Base-by-base conservation (phyloP, 306 rosid species). In the Quercus ilex region DNA sequence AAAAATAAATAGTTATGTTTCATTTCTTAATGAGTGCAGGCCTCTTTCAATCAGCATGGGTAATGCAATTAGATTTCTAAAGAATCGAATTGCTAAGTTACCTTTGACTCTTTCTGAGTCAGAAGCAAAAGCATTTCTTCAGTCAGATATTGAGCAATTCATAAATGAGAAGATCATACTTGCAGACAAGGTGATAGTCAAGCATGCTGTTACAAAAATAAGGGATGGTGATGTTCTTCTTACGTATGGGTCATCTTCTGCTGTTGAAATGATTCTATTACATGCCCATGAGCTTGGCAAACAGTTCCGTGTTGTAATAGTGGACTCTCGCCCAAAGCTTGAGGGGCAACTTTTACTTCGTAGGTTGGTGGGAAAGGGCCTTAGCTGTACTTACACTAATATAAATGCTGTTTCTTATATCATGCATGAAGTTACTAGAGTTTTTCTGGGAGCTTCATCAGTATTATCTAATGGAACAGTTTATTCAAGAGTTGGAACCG, bases 31-130 rank as follows among this genome's bases (percentile, higher is more conserved):
- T 60, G 85, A 86, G 76, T 88, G 92, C 31, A 80, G 92, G 68
- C 92, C 92, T 78, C 86, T 88, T 71, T 88, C 92, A 79, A 84
- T 88, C 85, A 88, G 90, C 79, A 88, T 88, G 92, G 92, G 92
- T 59, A 88, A 88, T 86, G 90, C 92, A 33, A 86, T 88, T 79
- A 84, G 92, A 72, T 88, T 86, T 82, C 84, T 88, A 23, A 88
- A 88, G 73, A 88, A 88, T 77, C 89, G 73, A 62, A 79, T 88
- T 79, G 84, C 92, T 55, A 84, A 84, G 82, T 75, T 88, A 69
- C 90, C 88, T 71, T 74, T 86, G 86, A 25, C 86, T 56, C n/a
- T 86, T 64, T 86, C 88, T 3, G 92, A 88, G 70, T 80, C 86
- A 46, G 92, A 88, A 86, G 88, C 92, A 25, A 88, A 86, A 86